Percentiles rank a stretch among this genome's conserved stretches.
These are phyloP conservation scores for Mortierella sp. DNA, from an alignment of 371 early-diverging fungal genomes.

Conservation along the genomic window DNA sequence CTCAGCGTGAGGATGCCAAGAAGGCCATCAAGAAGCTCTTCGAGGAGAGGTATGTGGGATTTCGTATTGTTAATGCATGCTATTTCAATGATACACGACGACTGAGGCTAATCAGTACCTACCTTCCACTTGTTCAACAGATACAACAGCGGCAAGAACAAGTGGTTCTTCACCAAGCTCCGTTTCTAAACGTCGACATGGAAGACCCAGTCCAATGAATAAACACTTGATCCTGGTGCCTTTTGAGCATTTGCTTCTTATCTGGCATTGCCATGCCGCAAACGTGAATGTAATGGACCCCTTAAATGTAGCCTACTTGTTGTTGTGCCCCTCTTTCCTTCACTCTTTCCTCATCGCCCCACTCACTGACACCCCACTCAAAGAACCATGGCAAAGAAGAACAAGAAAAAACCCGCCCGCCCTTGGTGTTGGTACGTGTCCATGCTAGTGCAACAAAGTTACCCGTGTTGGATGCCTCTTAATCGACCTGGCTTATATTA, in stretches of 20 bases:
- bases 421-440: slow-evolving; percentile 81
- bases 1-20: slow-evolving; percentile 90
- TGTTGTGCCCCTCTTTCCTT: background rate
- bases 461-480: background rate
- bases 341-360: background rate
- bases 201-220: slow-evolving; percentile 14
- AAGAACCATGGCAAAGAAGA: slow-evolving; percentile 68
- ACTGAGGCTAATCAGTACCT: background rate
- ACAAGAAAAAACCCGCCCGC: slow-evolving; percentile 65
- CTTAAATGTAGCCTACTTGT: slow-evolving; percentile 5
- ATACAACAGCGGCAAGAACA: slow-evolving; percentile 97
- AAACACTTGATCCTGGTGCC: slow-evolving; percentile 27
- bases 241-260: background rate
- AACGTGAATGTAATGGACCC: background rate
- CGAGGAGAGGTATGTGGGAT: slow-evolving; percentile 76
- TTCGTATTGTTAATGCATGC: background rate
- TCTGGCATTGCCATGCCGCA: too few species aligned
- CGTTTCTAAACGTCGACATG: slow-evolving; percentile 80
- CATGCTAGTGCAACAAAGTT: too few species aligned
- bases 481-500: too few species aligned
- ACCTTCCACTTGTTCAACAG: slow-evolving; percentile 44
- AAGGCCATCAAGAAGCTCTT: slow-evolving; percentile 95
- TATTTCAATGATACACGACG: background rate
- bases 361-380: background rate
- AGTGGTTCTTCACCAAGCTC: slow-evolving; percentile 99